Conservation (phyloP, 2,329 filamentous ascomycete genomes). For the Microdochium bolleyi region DNA sequence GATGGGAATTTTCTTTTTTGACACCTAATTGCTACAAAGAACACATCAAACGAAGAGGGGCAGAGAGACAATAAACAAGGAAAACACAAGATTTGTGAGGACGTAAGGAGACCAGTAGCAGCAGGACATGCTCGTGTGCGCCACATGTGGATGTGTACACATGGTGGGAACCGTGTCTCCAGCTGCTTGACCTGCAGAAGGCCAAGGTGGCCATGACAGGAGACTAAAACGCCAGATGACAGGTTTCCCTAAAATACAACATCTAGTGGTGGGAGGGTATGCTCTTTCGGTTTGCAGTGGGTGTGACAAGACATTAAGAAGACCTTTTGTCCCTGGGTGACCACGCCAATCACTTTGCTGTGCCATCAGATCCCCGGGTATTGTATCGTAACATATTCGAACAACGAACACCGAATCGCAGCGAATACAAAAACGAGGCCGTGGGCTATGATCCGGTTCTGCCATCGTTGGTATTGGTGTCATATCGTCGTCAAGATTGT, state of each 20-base stretch:
- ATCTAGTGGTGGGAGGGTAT: conserved; percentile 16
- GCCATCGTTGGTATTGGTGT: neutral
- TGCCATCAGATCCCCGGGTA: conserved; percentile 19
- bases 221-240: conserved; percentile 6
- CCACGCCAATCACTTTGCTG: conserved; percentile 13
- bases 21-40: conserved; percentile 5
- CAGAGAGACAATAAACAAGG: conserved; percentile 8
- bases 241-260: conserved; percentile 23
- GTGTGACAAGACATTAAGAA: conserved; percentile 10
- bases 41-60: conserved; percentile 13
- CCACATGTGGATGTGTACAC: conserved; percentile 4
- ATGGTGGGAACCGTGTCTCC: neutral
- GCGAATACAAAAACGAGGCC: neutral
- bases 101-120: neutral
- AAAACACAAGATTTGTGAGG: neutral
- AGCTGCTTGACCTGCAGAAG: neutral
- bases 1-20: neutral
- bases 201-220: conserved; percentile 6
- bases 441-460: neutral
- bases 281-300: conserved; percentile 9
- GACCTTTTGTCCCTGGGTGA: conserved; percentile 15
- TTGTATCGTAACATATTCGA: conserved; percentile 18
- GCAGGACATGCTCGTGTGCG: neutral
- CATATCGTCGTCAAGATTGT: neutral
- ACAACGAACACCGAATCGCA: conserved; percentile 8